Base-by-base conservation (phyloP, 225 moss, liverwort and hornwort species). In the Sphagnum tenellum region DNA sequence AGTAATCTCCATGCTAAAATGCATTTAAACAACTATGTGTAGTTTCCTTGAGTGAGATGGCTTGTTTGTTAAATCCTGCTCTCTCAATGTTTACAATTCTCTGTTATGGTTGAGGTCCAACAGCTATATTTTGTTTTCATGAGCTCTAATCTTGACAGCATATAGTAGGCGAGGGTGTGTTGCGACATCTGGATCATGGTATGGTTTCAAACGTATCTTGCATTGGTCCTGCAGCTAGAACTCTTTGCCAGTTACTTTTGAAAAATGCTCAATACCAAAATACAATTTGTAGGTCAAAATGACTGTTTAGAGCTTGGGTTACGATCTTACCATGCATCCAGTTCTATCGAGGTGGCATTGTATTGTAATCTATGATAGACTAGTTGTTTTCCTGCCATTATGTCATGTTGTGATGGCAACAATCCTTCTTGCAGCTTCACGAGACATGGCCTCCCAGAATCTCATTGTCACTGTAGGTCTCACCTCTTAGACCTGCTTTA, bases 141-240 rank as follows among this genome's bases (percentile, higher is more conserved):
- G 91, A 88, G 82, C 87, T 95, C 89, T 89, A 82, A 81, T 91
- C 87, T 86, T 95, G 91, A 95, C 94, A 95, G 94, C 94, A 81
- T 78, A 80, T 95, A 95, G 91, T 95, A 88, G 81, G 86, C 94
- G 84, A 91, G 86, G 90, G 89, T 91, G 89, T 94, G 79, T 91
- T 79, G 89, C 91, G 89, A 86, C 91, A 89, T 77, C 94, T 89
- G 85, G 79, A 91, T 78, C 75, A 84, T 89, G 88, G 91, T 95
- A 95, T 82, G 94, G 91, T 91, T 82, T 82, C 91, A 74, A 29
- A 95, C 85, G 29, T 29, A 84, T 89, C 87, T 9, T 81, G 74
- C 76, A 72, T 64, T 65, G 69, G 75, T 74, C 63, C 70, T 80
- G 74, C 76, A 78, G 76, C 74, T 76, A 78, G 76, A 55, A 78